Base-by-base conservation (phyloP, 164 flowering plant species). In the Tetracentron sinense region DNA sequence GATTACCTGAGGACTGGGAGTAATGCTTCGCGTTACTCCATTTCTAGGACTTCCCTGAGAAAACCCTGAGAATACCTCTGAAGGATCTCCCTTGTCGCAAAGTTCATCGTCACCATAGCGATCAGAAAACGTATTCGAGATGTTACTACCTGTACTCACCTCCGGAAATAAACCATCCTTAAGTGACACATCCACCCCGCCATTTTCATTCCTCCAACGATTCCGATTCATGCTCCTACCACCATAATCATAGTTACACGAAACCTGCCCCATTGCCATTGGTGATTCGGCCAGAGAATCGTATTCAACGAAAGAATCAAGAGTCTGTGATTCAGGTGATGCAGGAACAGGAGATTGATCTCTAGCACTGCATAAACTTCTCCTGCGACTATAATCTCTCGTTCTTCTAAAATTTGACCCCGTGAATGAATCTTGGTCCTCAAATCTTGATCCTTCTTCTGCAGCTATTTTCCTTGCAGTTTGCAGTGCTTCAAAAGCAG, bases 401-500 rank as follows among this genome's bases (percentile, higher is more conserved):
- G n/a, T n/a, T n/a, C 79, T 66, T 7, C 67, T n/a, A 60, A 69
- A 77, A 72, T 85, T 88, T 35, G 89, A 88, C 28, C 90, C 87
- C 5, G 79, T 74, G 26, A 70, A 54, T 22, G 88, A 80, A 61
- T 74, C 68, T 5, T 66, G 42, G 33, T 80, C 73, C 58, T 82
- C 85, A 65, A 69, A 52, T 60, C 74, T 81, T 10, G 74, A 62
- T 10, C 75, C 78, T 68, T 79, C 75, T 29, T 78, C 89, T 22
- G 72, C 56, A 50, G 69, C 66, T 27, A 93, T 70, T 65, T 69
- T 73, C 71, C 72, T 83, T 26, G 97, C 97, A 66, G 91, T 88
- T 54, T 84, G 89, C 65, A 84, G 61, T 29, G 96, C 89, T 78
- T 95, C 97, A 77, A 69, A 84, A 54, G 97, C 94, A 62, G 99